Evolutionary conservation across 768 basidiomycete species (phyloP).

Genomic region (Xanthoconium stramineum): DNA sequence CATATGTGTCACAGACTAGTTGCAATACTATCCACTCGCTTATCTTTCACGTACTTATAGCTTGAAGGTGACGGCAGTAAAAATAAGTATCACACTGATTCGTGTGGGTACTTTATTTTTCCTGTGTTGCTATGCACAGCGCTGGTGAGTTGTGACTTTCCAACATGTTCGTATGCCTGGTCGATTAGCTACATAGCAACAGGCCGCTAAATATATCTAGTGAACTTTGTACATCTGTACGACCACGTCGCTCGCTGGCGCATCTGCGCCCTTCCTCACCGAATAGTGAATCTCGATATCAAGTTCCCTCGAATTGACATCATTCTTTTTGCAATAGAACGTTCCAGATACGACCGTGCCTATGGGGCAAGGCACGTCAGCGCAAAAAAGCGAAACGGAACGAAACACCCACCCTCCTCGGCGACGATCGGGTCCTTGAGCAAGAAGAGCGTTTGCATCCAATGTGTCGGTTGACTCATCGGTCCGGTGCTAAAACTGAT

Average conservation of each 20-base stretch:
- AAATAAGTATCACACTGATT: no score
- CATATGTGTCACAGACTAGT: slow-evolving; percentile 8
- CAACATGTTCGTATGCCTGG: no score
- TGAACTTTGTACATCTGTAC: slow-evolving; percentile 82
- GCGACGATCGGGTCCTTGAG: slow-evolving; percentile 76
- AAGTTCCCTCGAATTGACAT: slow-evolving; percentile 78
- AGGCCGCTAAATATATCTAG: slow-evolving; percentile 27
- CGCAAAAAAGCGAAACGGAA: background rate
- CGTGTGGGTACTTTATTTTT: no score
- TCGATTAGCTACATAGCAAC: no score
- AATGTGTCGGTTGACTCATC: slow-evolving; percentile 83
- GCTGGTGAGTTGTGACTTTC: no score
- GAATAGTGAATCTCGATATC: slow-evolving; percentile 87
- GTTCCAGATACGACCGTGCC: slow-evolving; percentile 72
- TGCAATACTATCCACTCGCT: slow-evolving; percentile 6
- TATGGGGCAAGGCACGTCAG: slow-evolving; percentile 24
- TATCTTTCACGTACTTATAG: background rate
- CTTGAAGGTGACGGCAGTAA: no score
- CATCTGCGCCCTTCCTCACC: slow-evolving; percentile 40
- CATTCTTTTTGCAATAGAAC: slow-evolving; percentile 83
- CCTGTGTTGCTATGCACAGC: no score
- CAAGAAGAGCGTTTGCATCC: slow-evolving; percentile 94
- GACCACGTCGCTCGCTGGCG: slow-evolving; percentile 40
- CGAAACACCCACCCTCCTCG: slow-evolving; percentile 55
- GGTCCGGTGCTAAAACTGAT: slow-evolving; percentile 92